Evolutionary conservation across 2,329 filamentous ascomycete species (phyloP).

Genomic region (Neonectria sp.): DNA sequence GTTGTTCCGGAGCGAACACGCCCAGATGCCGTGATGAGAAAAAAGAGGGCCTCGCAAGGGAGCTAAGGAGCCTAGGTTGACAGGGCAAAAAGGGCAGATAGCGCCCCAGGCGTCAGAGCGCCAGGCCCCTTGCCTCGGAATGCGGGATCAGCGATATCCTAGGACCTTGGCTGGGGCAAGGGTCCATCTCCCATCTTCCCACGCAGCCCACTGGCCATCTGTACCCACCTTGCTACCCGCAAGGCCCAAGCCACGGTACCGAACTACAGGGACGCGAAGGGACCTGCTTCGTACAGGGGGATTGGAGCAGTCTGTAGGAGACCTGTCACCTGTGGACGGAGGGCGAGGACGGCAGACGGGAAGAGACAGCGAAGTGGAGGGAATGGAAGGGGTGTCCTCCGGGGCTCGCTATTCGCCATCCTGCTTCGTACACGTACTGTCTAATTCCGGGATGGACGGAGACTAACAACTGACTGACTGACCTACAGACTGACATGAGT

Average conservation of each 20-base stretch:
- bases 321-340: conserved; percentile 1
- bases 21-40: conserved; percentile 13
- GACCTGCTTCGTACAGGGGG: not conserved
- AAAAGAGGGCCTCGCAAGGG: too few species aligned
- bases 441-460: too few species aligned
- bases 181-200: conserved; percentile 22
- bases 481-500: not conserved
- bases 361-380: not conserved
- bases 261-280: conserved; percentile 38
- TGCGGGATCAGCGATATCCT: conserved; percentile 38
- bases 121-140: conserved; percentile 23
- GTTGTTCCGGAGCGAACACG: conserved; percentile 9
- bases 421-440: too few species aligned
- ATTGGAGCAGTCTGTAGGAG: not conserved
- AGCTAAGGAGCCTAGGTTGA: too few species aligned
- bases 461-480: not conserved
- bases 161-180: conserved; percentile 6
- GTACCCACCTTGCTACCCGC: conserved; percentile 26
- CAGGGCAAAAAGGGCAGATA: conserved; percentile 13
- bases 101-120: conserved; percentile 16
- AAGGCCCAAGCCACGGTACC: conserved; percentile 36
- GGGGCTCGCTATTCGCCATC: too few species aligned
- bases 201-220: conserved; percentile 11
- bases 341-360: not conserved
- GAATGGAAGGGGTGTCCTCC: not conserved